Conservation (phyloP, 2,329 filamentous ascomycete species). For the Aspergillus oerlinghausenensis region DNA sequence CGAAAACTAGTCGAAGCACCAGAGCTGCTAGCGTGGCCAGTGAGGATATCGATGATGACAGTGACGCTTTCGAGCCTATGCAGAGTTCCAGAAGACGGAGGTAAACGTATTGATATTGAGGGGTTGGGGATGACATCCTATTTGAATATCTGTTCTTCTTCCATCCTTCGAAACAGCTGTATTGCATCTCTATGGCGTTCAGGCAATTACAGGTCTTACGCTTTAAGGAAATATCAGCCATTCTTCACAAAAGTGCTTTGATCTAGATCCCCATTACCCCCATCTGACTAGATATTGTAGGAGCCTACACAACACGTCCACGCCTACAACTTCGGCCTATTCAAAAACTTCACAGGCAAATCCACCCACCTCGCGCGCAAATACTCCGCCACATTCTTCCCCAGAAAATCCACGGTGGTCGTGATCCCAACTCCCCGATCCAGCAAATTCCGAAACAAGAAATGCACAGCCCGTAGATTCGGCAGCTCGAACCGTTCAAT, state of each 20-base stretch:
- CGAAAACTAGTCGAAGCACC: slow-evolving; percentile 27
- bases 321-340: slow-evolving; percentile 18
- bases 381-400: slow-evolving; percentile 37
- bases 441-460: slow-evolving; percentile 33
- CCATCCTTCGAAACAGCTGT: too few species aligned
- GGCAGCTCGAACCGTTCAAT: slow-evolving; percentile 47
- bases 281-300: background rate
- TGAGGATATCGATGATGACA: slow-evolving; percentile 40
- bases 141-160: background rate
- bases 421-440: slow-evolving; percentile 32
- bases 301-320: background rate
- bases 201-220: background rate
- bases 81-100: slow-evolving; percentile 21
- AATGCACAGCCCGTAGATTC: slow-evolving; percentile 36
- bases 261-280: too few species aligned
- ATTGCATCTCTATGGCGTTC: slow-evolving; percentile 1
- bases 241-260: background rate
- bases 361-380: slow-evolving; percentile 29
- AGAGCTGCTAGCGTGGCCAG: slow-evolving; percentile 34
- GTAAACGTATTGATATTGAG: slow-evolving; percentile 6
- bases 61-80: slow-evolving; percentile 45
- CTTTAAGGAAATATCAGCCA: background rate
- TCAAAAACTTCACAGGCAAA: slow-evolving; percentile 31
- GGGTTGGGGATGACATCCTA: background rate
- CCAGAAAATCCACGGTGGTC: slow-evolving; percentile 33